Conservation (phyloP, 2,329 filamentous ascomycete species). For the Epichloe coenophiala region DNA sequence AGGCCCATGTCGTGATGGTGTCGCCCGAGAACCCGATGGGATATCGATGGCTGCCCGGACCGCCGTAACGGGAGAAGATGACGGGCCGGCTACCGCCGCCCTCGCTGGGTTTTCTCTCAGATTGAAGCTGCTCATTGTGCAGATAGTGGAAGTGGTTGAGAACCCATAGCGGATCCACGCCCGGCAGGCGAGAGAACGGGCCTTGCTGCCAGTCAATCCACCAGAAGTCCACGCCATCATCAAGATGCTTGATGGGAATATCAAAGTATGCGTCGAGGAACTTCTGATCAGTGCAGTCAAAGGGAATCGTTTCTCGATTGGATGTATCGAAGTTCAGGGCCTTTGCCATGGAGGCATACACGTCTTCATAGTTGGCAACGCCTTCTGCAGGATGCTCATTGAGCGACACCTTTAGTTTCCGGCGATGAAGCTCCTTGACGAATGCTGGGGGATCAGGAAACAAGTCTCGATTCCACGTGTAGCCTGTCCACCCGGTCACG, state of each 20-base stretch:
- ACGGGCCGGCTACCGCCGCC: slow-evolving; percentile 22
- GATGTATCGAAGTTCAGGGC: slow-evolving; percentile 36
- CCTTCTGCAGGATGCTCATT: slow-evolving; percentile 52
- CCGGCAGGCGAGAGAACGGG: slow-evolving; percentile 35
- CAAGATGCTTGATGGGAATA: slow-evolving; percentile 40
- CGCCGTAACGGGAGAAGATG: slow-evolving; percentile 48
- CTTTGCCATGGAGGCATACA: slow-evolving; percentile 40
- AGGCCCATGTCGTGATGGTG: slow-evolving; percentile 44
- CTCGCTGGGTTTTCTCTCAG: slow-evolving; percentile 14
- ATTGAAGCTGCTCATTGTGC: slow-evolving; percentile 28
- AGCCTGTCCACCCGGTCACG: slow-evolving; percentile 29
- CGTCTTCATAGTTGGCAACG: slow-evolving; percentile 40
- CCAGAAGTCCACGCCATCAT: slow-evolving; percentile 49
- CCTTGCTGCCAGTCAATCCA: slow-evolving; percentile 60
- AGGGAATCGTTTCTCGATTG: slow-evolving; percentile 35
- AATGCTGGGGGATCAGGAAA: slow-evolving; percentile 44
- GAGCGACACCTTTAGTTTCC: slow-evolving; percentile 39
- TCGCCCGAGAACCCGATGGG: slow-evolving; percentile 54
- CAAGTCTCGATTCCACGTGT: slow-evolving; percentile 15
- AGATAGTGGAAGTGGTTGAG: slow-evolving; percentile 53
- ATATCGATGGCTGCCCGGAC: slow-evolving; percentile 49
- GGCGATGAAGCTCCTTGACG: slow-evolving; percentile 33
- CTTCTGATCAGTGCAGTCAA: slow-evolving; percentile 38
- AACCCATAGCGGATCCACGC: slow-evolving; percentile 50
- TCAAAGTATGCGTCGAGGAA: slow-evolving; percentile 47